A percentile compares a stretch with the other conserved stretches of the same genome.
Evolutionary conservation across 2,329 filamentous ascomycete genomes (phyloP).

Genomic region (Neophaeococcomyces aloes): DNA sequence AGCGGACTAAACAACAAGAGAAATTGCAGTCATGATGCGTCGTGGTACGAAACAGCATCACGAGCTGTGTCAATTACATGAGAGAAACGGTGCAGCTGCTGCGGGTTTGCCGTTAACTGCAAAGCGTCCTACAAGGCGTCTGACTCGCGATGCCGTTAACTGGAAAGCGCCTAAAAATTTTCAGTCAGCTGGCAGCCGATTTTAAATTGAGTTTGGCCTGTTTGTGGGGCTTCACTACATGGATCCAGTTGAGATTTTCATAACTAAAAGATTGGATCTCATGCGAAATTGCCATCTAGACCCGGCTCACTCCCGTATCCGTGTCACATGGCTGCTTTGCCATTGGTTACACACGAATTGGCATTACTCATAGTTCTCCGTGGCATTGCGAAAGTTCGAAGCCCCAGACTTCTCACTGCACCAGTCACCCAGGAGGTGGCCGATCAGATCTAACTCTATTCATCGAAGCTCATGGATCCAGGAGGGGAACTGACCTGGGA

Average conservation of each 20-base stretch:
- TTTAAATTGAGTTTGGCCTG: background rate
- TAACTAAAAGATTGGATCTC: constrained; percentile 5
- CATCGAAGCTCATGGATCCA: constrained; percentile 1
- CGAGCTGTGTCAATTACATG: constrained; percentile 5
- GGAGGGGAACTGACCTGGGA: constrained; percentile 12
- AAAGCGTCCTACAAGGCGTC: constrained; percentile 12
- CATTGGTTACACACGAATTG: background rate
- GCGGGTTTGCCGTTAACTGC: constrained; percentile 23
- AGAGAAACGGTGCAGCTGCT: constrained; percentile 1
- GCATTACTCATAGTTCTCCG: constrained; percentile 1
- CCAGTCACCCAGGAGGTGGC: background rate
- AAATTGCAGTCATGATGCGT: constrained; percentile 2
- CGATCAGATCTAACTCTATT: background rate
- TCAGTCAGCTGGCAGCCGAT: constrained; percentile 8
- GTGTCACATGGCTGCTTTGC: background rate
- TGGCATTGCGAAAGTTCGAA: background rate
- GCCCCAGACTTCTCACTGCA: background rate
- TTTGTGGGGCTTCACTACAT: background rate
- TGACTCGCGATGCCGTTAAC: constrained; percentile 23
- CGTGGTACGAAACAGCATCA: constrained; percentile 1
- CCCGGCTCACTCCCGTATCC: background rate
- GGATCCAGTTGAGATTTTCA: background rate
- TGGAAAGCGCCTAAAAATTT: constrained; percentile 22
- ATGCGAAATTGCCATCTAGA: background rate
- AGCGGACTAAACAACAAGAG: background rate